Conservation (phyloP, 441 rosid genomes). For the Heliophila coronopifolia region DNA sequence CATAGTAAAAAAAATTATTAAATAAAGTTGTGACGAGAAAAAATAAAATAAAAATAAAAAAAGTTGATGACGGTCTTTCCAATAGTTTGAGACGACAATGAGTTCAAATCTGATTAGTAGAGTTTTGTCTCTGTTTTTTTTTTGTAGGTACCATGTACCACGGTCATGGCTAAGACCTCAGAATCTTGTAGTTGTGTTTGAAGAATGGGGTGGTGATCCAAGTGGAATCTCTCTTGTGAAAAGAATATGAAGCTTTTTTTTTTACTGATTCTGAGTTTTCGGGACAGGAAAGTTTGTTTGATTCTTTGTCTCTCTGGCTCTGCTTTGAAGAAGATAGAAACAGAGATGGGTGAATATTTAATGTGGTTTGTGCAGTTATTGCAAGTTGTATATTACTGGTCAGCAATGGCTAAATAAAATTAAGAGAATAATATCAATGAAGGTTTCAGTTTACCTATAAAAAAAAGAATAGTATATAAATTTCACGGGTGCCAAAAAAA, state of each 20-base stretch:
- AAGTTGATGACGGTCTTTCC: too few relatives aligned
- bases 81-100: too few relatives aligned
- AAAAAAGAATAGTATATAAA: too few relatives aligned
- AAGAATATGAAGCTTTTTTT: conserved; percentile 33
- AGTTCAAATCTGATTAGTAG: too few relatives aligned
- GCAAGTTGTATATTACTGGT: conserved; percentile 17
- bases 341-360: conserved; percentile 15
- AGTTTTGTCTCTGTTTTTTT: neutral
- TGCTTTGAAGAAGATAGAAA: conserved; percentile 28
- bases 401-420: conserved; percentile 2
- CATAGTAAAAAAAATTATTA: too few relatives aligned
- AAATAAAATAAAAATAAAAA: too few relatives aligned
- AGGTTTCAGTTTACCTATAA: neutral
- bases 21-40: too few relatives aligned
- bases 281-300: conserved; percentile 8
- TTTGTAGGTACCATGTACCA: conserved; percentile 82
- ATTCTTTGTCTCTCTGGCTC: conserved; percentile 12
- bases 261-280: conserved; percentile 22
- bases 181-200: conserved; percentile 84
- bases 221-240: conserved; percentile 76
- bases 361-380: conserved; percentile 19
- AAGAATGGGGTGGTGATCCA: conserved; percentile 97
- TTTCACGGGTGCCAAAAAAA: too few relatives aligned
- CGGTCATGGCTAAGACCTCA: conserved; percentile 81
- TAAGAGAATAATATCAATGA: conserved; percentile 3